These are phyloP conservation scores for Entomortierella beljakovae DNA, from an alignment of 192 early-diverging fungal species.

Conservation along the genomic window DNA sequence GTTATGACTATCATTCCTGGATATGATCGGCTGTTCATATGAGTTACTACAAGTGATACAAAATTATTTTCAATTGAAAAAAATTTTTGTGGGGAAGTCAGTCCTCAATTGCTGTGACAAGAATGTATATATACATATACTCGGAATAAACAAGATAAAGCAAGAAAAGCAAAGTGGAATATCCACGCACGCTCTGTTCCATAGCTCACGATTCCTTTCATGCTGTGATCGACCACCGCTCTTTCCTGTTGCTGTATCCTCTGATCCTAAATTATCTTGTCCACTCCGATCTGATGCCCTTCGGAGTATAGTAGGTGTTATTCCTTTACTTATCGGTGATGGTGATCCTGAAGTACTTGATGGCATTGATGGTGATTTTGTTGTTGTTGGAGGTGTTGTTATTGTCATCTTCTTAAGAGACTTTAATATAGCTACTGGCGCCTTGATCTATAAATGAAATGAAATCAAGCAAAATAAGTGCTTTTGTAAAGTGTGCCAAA, in stretches of 20 bases:
- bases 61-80: not conserved
- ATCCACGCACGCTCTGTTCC: conserved; percentile 37
- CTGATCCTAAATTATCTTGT: not conserved
- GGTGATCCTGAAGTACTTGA: not conserved
- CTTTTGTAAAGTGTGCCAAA: no score
- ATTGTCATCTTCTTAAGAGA: not conserved
- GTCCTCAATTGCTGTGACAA: not conserved
- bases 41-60: conserved; percentile 12
- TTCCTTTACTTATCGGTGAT: not conserved
- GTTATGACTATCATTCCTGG: conserved; percentile 19
- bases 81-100: no score
- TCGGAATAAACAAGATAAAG: not conserved
- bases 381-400: not conserved
- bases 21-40: conserved; percentile 37
- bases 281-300: not conserved
- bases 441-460: conserved; percentile 5
- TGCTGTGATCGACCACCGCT: conserved; percentile 11
- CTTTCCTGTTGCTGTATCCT: not conserved
- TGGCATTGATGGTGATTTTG: not conserved
- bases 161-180: not conserved
- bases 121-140: not conserved
- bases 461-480: not conserved
- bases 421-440: not conserved
- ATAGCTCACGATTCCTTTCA: conserved; percentile 31
- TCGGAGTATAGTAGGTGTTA: conserved; percentile 7